Percentiles rank a stretch among this genome's conserved stretches.
phyloP scores from a whole-genome alignment of 345 rosid genomes.

The Euphorbia pulcherrima region DNA sequence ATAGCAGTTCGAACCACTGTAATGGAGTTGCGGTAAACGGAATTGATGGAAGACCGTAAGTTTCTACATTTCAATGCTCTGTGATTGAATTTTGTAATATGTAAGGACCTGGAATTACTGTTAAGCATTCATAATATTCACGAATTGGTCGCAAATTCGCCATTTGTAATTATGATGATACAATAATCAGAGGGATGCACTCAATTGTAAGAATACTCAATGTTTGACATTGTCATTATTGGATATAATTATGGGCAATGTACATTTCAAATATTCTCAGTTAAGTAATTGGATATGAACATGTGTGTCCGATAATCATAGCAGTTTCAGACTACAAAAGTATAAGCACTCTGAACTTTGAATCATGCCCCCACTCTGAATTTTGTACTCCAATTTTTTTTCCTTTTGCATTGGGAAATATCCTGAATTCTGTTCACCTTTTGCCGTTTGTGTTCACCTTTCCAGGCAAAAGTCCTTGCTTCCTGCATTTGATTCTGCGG shows the following conservation, averaged over 20 bases:
- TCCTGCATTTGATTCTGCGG: conserved; percentile 87
- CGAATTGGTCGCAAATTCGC: not conserved
- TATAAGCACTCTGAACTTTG: not conserved
- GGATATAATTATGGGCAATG: not conserved
- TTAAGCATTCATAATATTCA: not conserved
- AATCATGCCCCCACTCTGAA: not conserved
- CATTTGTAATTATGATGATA: not conserved
- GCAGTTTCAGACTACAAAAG: not conserved
- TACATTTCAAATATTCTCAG: not conserved
- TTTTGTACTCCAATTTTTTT: not conserved
- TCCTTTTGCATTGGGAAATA: not conserved
- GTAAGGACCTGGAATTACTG: not conserved
- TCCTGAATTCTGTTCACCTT: conserved; percentile 1
- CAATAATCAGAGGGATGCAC: not conserved
- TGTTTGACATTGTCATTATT: not conserved
- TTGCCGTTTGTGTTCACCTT: conserved; percentile 5
- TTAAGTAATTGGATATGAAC: not conserved
- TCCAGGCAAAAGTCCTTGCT: conserved; percentile 77
- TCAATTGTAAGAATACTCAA: not conserved
- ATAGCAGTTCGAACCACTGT: conserved; percentile 24
- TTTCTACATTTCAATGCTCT: conserved; percentile 9
- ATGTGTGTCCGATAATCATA: not conserved
- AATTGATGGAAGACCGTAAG: conserved; percentile 56
- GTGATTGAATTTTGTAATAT: not conserved
- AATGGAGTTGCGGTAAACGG: conserved; percentile 46